Evolutionary conservation across 139 green algal genomes (phyloP), one percentile per base, ranked within the genome.

Genomic region (Chlamydomonas schloesseri): DNA sequence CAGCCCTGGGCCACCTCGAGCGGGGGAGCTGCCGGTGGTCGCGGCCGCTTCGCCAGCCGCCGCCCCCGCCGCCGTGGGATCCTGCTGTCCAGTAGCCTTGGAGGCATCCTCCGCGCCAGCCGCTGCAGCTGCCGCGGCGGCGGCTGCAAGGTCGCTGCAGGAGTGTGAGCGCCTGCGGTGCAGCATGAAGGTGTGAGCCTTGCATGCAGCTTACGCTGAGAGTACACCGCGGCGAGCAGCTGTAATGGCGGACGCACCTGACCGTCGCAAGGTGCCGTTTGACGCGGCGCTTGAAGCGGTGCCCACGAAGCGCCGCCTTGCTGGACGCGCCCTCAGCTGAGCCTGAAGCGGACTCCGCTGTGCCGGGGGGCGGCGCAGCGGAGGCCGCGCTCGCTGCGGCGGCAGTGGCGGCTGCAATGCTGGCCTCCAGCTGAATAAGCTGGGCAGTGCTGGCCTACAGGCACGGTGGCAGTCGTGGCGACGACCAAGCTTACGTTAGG

Each of bases 341-440:
- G 17, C 23, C 28, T n/a, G n/a, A n/a, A 71, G 23, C 26, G 13
- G 68, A 15, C 13, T 15, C 47, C 50, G 47, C 53, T 15, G 50
- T 50, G 37, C 29, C 20, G 24, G 73, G 17, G 3, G 47, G 42
- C 18, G 50, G 11, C 50, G 53, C 31, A 4, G 20, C 72, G 29
- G 55, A 20, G 14, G 71, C 33, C 1, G 42, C 58, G 21, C 37
- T 62, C 0, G 42, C 71, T 23, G 71, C 71, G 42, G 26, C 71
- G 31, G 13, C 21, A 24, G 5, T 20, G 65, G 24, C 65, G 4
- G 79, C 53, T 3, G 31, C 47, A 13, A 85, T 31, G 33, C 33
- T 28, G 0, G 65, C 79, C 67, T 85, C 23, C 29, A 85, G 53
- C 68, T 85, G 47, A 8, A n/a, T 50, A 31, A 85, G 79, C 67